Conservation (phyloP, 805 yeast species). For the Ogataea pini region DNA sequence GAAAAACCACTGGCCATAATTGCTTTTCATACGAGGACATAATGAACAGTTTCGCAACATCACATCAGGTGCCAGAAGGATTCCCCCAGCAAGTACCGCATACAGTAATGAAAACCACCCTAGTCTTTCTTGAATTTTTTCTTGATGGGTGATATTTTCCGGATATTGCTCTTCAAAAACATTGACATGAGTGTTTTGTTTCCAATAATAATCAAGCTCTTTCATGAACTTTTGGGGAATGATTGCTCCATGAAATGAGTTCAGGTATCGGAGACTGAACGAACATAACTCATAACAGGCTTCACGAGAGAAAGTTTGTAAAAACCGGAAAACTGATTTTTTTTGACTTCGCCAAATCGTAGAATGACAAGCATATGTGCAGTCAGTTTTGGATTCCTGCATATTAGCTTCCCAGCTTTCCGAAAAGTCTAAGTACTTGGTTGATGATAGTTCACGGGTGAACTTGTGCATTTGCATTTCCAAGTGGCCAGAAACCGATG, state of each 20-base stretch:
- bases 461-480: neutral
- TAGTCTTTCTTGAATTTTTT: neutral
- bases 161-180: constrained; percentile 1
- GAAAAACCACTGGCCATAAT: neutral
- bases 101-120: constrained; percentile 2
- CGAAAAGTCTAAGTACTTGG: neutral
- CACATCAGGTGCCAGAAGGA: neutral
- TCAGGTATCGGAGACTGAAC: constrained; percentile 1
- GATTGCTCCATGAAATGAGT: constrained; percentile 5
- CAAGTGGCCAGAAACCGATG: neutral
- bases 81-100: constrained; percentile 1
- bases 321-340: neutral
- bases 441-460: neutral
- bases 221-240: neutral
- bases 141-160: neutral
- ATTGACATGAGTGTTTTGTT: neutral
- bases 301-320: neutral
- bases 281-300: neutral
- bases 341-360: neutral
- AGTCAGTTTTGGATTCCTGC: neutral
- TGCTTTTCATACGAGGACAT: neutral
- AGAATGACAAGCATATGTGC: neutral
- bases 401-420: neutral
- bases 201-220: constrained; percentile 1
- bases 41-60: neutral